These are phyloP conservation scores for Diphasiastrum complanatum DNA, from an alignment of 83 land plant species.

Conservation along the genomic window DNA sequence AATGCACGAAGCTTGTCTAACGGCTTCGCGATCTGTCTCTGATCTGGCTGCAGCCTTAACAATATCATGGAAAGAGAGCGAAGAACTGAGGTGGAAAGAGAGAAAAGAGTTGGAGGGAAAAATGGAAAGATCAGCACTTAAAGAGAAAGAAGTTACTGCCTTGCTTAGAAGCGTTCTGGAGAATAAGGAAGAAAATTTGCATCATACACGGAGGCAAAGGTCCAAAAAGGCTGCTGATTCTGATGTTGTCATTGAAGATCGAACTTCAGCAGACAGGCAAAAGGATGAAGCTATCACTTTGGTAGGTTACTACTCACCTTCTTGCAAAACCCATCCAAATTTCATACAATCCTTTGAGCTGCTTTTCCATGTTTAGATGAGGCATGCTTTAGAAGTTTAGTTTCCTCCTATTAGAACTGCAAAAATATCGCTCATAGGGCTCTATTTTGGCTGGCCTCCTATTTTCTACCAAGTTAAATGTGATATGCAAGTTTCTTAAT, in stretches of 20 bases:
- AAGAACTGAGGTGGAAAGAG: conserved; percentile 44
- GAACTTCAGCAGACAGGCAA: not conserved
- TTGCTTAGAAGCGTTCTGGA: conserved; percentile 67
- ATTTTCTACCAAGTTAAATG: no score
- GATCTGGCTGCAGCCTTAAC: conserved; percentile 37
- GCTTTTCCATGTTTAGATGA: no score
- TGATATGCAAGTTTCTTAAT: no score
- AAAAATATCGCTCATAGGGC: no score
- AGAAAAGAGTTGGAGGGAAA: conserved; percentile 42
- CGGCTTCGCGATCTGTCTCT: conserved; percentile 43
- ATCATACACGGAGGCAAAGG: conserved; percentile 17
- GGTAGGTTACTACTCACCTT: conserved; percentile 3
- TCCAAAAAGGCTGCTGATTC: conserved; percentile 22
- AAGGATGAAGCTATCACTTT: conserved; percentile 18
- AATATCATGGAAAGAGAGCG: conserved; percentile 38
- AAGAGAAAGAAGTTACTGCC: conserved; percentile 70
- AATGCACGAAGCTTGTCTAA: conserved; percentile 45
- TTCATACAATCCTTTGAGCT: no score
- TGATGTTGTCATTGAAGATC: conserved; percentile 4
- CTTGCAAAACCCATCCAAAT: no score
- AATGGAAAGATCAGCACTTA: conserved; percentile 41
- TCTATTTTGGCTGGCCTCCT: no score
- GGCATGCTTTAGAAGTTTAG: no score
- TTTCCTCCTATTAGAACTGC: no score
- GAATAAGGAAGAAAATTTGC: conserved; percentile 33